phyloP scores from a whole-genome alignment of 2,329 filamentous ascomycete species.

The Phyllosticta citriasiana region DNA sequence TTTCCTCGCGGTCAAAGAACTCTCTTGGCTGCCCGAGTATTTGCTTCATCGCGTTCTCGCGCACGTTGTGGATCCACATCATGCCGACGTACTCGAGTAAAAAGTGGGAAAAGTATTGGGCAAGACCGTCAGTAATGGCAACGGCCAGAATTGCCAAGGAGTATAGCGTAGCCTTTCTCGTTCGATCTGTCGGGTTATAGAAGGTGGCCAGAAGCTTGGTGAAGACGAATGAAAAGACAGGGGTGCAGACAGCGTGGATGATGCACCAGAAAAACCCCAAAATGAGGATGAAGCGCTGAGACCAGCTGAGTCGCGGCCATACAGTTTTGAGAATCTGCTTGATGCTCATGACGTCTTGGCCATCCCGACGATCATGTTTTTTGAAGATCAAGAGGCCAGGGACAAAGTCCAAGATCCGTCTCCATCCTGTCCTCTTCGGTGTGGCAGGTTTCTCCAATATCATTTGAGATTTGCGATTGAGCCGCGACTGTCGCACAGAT shows the following conservation, averaged over 20 bases:
- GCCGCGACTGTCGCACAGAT: neutral
- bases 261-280: conserved; percentile 52
- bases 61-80: conserved; percentile 64
- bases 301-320: conserved; percentile 52
- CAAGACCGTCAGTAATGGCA: conserved; percentile 54
- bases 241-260: conserved; percentile 56
- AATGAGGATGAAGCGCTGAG: conserved; percentile 46
- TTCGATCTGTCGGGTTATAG: conserved; percentile 42
- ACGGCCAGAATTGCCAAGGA: conserved; percentile 60
- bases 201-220: conserved; percentile 63
- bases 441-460: neutral
- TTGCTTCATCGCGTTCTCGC: conserved; percentile 55
- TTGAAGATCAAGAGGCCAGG: neutral
- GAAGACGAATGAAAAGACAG: conserved; percentile 67
- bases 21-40: conserved; percentile 65
- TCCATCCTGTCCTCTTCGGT: neutral
- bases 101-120: conserved; percentile 58
- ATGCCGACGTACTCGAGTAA: conserved; percentile 63
- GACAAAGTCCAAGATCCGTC: neutral
- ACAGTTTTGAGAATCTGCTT: conserved; percentile 56
- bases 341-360: conserved; percentile 24
- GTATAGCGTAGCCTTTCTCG: conserved; percentile 50
- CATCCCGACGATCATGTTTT: neutral
- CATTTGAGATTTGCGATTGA: neutral
- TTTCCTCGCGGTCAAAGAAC: conserved; percentile 66